Evolutionary conservation across 164 flowering plant species (phyloP), one percentile per base, ranked within the genome.

Genomic region (Stephania japonica): DNA sequence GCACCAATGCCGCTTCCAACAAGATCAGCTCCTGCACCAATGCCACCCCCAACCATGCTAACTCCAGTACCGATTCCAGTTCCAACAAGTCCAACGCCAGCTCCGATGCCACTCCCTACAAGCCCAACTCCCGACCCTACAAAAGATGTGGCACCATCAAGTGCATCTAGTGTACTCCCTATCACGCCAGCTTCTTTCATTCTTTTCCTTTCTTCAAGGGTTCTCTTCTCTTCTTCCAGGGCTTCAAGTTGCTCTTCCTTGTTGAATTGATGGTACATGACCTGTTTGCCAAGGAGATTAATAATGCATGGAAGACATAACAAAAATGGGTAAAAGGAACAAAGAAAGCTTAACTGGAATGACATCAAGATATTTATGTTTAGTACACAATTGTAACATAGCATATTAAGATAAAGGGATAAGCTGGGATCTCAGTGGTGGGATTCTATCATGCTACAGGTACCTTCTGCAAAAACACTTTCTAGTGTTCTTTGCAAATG

Each of bases 81-180:
- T 0, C 90, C 87, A 24, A 88, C 84, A 14, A 81, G 78, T 26
- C 93, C 92, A 23, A 73, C 89, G 70, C 91, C 92, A 42, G 86
- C 87, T 14, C 82, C 89, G 53, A 89, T 38, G 62, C 93, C 94
- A 24, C 83, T 75, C 1, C 90, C 94, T 23, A 89, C 90, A 69
- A 86, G 6, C 9, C 88, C 91, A 42, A 88, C 91, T 10, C 97
- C 90, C 8, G 87, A 78, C 0, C 89, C 91, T 18, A 88, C 92
- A 44, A 84, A 66, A 4, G 84, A 81, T 23, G 87, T 88, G 18
- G 90, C 98, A 67, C 93, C 93, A 65, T 86, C 95, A 21, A 92
- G 79, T 50, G 97, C 99, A 78, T 96, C 99, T 95, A 96, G 90
- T 2, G 97, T 90, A 86, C 97, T 93, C n/a, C 97, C 97, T n/a